Conservation (phyloP, 73 alveolate genomes). For the Paramecium caudatum region DNA sequence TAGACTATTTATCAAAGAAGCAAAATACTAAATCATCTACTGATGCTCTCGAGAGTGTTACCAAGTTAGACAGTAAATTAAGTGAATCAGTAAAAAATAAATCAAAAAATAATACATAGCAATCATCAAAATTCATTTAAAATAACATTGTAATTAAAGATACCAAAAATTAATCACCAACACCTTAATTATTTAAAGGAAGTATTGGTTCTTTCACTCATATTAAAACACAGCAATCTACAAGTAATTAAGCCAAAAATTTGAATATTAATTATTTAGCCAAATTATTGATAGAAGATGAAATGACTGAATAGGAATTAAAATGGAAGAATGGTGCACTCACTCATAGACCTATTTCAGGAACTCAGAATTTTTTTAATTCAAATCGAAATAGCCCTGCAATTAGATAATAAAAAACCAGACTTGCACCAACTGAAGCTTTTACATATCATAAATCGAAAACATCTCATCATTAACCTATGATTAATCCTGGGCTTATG, state of each 20-base stretch:
- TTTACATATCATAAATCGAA: background rate
- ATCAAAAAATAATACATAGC: no score
- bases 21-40: background rate
- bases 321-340: slow-evolving; percentile 62
- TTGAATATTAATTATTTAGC: slow-evolving; percentile 13
- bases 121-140: no score
- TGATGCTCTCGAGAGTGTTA: no score
- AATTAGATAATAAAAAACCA: background rate
- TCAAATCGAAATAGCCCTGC: slow-evolving; percentile 57
- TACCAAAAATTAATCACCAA: no score
- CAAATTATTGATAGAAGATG: slow-evolving; percentile 52
- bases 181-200: no score
- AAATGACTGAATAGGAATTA: background rate
- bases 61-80: slow-evolving; percentile 13
- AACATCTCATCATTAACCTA: background rate
- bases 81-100: slow-evolving; percentile 12
- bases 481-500: background rate
- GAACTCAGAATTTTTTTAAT: slow-evolving; percentile 53
- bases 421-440: background rate
- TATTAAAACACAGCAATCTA: slow-evolving; percentile 14
- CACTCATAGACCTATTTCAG: slow-evolving; percentile 64
- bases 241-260: background rate
- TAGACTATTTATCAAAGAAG: background rate
- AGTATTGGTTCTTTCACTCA: no score
- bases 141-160: no score